Conservation (phyloP, 2,329 filamentous ascomycete genomes). For the Cryphonectria carpinicola region DNA sequence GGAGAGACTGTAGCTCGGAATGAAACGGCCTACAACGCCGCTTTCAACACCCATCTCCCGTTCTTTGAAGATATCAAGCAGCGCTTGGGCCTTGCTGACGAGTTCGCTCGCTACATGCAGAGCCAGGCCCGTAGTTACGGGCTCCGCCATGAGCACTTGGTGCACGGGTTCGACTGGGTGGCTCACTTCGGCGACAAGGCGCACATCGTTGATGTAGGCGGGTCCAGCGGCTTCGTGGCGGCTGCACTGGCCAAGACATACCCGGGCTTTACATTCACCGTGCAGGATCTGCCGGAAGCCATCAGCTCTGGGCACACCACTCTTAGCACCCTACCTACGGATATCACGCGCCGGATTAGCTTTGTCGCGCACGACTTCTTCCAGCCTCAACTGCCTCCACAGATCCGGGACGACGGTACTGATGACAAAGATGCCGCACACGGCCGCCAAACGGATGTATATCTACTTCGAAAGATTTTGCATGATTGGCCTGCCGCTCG, state of each 20-base stretch:
- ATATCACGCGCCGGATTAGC: not conserved
- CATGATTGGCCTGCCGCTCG: constrained; percentile 15
- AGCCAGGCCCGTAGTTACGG: constrained; percentile 36
- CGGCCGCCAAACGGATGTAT: not conserved
- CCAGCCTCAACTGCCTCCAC: constrained; percentile 1
- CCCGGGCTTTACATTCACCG: constrained; percentile 35
- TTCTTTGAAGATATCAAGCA: constrained; percentile 36
- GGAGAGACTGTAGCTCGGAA: constrained; percentile 1
- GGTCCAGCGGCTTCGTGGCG: constrained; percentile 37
- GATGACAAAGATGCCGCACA: no score
- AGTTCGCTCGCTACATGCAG: constrained; percentile 38
- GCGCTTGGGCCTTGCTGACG: constrained; percentile 29
- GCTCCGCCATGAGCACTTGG: constrained; percentile 37
- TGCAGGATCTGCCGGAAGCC: constrained; percentile 15
- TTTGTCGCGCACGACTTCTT: constrained; percentile 17
- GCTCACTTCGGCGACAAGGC: constrained; percentile 33
- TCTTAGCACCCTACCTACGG: constrained; percentile 14
- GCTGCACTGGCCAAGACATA: constrained; percentile 36
- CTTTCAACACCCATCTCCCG: constrained; percentile 23
- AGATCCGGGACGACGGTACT: not conserved
- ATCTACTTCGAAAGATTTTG: constrained; percentile 13
- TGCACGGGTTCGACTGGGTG: constrained; percentile 43
- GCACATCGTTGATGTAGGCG: constrained; percentile 41
- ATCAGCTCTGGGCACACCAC: not conserved
- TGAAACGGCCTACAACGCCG: constrained; percentile 33